Evolutionary conservation across 2,329 filamentous ascomycete genomes (phyloP).

Genomic region (Trichoderma lentiforme): DNA sequence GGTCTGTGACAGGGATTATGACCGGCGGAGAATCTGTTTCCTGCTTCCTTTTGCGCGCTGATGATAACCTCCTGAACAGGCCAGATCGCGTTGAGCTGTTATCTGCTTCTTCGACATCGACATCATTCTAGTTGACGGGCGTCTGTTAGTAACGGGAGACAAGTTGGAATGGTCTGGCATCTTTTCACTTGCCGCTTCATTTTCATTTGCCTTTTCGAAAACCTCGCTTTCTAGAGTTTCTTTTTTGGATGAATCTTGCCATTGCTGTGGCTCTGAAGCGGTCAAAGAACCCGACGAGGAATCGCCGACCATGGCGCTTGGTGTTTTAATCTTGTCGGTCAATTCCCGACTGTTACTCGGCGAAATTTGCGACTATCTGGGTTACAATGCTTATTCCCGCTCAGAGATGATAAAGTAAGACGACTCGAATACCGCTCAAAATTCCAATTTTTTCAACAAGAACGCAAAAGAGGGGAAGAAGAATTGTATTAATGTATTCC

Average conservation of each 20-base stretch:
- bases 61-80: not conserved
- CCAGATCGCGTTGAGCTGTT: not conserved
- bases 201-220: not conserved
- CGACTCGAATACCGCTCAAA: not conserved
- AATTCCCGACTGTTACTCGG: not conserved
- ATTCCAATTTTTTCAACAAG: not conserved
- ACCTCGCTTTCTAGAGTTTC: not conserved
- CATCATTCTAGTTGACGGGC: not conserved
- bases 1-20: not conserved
- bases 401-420: not conserved
- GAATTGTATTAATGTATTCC: not conserved
- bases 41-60: not conserved
- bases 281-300: not conserved
- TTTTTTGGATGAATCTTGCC: not conserved
- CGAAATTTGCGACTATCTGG: not conserved
- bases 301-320: not conserved
- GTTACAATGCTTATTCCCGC: not conserved
- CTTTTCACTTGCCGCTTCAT: not conserved
- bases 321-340: not conserved
- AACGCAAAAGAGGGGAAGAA: not conserved
- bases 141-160: not conserved
- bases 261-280: not conserved
- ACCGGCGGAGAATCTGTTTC: not conserved
- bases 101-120: constrained; percentile 1
- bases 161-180: not conserved